Evolutionary conservation across 2,329 filamentous ascomycete genomes (phyloP), one percentile per base, ranked within the genome.

Genomic region (Colletotrichum noveboracense): DNA sequence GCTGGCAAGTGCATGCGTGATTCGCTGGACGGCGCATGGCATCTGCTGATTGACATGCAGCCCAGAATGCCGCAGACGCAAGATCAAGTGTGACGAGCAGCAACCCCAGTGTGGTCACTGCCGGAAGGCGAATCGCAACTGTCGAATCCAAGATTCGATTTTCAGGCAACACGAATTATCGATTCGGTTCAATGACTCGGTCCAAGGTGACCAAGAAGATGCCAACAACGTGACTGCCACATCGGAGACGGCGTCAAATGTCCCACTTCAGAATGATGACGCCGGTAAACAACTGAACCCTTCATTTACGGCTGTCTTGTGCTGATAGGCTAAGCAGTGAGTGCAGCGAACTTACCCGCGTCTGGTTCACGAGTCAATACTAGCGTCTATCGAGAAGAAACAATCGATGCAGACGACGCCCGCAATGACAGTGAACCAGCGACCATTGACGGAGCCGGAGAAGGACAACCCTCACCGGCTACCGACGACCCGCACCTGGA

Each of bases 21-120:
- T 48, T 48, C n/a, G 43, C 3, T 21, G 43, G 21, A 90, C 86
- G 0, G 88, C 89, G 10, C 82, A 79, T 6, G 71, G 67, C 34
- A 77, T 56, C 7, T 79, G 28, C 61, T 28, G n/a, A 65, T 18
- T 12, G 5, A 16, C 34, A 65, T 26, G 61, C 34, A 65, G 34
- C 16, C 34, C 61, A 38, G 32, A 65, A 30, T 65, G 61, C 14
- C 61, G 61, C 21, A 24, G 34, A 28, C 34, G 32, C 34, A 43
- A 43, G 34, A 43, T 43, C 61, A 43, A 43, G 34, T 28, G 61
- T 26, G 61, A 65, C 16, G 61, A 65, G 61, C 14, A 26, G 24
- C 61, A 65, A 12, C 34, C 34, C 13, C 61, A 26, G 13, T 65
- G 61, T 14, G 21, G 34, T 24, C 61, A 64, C 10, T 64, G 61